Evolutionary conservation across 2,329 filamentous ascomycete genomes (phyloP), one percentile per base, ranked within the genome.

Genomic region (Biscogniauxia marginata): DNA sequence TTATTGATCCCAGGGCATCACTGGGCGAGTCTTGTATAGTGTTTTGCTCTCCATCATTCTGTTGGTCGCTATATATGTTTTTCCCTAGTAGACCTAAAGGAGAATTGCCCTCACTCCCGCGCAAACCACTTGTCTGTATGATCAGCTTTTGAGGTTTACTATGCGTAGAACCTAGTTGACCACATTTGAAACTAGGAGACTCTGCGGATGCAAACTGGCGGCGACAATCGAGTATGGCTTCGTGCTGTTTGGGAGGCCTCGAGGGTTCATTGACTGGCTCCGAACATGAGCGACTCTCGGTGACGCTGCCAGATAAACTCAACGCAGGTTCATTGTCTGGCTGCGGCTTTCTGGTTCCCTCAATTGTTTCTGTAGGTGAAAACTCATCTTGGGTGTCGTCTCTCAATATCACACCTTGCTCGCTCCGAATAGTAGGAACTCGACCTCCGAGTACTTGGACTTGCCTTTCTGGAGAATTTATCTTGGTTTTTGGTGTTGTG

Each of bases 391-490:
- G 59, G 19, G 58, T 57, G 23, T 67, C 67, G 30, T 68, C 64
- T 53, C 64, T 63, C 50, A 70, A 51, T 47, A 71, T 70, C 3
- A 71, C 60, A 3, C 67, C 69, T 55, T 71, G 66, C 46, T 72
- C 69, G 44, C 68, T 72, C 51, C 63, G 63, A 53, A 71, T 71
- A 21, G 69, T 68, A 13, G 66, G 65, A 19, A 64, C 56, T 13
- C 53, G 54, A 19, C 62, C 63, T n/a, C 58, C 62, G 52, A 65
- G 60, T 7, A 70, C 63, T 34, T 70, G 63, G 1, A 71, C 66
- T 11, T 65, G 66, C 30, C 59, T 62, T 49, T 63, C 61, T 44
- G 63, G 68, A 3, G 65, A 66, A 20, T 64, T 65, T 24, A 57
- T 60, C 48, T 67, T 65, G 8, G 65, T 63, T 50, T 66, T 68